phyloP scores from a whole-genome alignment of 2,329 filamentous ascomycete genomes.

The Colletotrichum paranaense region DNA sequence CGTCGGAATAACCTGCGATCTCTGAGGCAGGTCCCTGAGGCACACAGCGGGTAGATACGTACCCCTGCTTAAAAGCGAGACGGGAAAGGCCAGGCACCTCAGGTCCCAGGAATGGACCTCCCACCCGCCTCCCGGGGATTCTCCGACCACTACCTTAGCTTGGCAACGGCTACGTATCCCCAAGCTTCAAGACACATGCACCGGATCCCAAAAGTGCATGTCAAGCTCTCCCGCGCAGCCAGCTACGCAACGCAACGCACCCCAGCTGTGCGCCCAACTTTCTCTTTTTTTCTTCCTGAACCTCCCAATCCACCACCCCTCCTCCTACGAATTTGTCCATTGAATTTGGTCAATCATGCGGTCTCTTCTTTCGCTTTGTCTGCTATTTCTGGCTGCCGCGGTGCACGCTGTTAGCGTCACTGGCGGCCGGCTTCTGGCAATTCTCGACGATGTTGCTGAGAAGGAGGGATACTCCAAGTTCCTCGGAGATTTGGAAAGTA shows the following conservation, averaged over 20 bases:
- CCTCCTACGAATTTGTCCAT: conserved; percentile 23
- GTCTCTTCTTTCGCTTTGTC: conserved; percentile 77
- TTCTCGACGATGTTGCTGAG: conserved; percentile 85
- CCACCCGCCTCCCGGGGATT: conserved; percentile 20
- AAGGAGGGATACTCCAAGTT: conserved; percentile 88
- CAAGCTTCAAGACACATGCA: conserved; percentile 39
- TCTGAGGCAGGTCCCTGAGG: no score
- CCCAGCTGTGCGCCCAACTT: conserved; percentile 37
- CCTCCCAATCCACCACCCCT: neutral
- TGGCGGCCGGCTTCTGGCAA: conserved; percentile 87
- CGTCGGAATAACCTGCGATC: neutral
- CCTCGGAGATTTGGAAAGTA: conserved; percentile 77
- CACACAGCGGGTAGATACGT: neutral
- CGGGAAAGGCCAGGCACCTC: neutral
- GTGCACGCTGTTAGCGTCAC: conserved; percentile 82
- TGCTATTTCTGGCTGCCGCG: conserved; percentile 73
- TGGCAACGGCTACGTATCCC: conserved; percentile 41
- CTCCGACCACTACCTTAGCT: conserved; percentile 17
- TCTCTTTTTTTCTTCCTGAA: conserved; percentile 33
- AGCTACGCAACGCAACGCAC: conserved; percentile 29
- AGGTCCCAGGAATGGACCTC: neutral
- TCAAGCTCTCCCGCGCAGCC: conserved; percentile 33
- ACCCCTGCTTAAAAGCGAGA: neutral
- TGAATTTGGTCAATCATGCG: conserved; percentile 68
- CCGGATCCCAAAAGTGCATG: conserved; percentile 30